Percentiles rank a stretch among this genome's conserved stretches.
Conservation (phyloP, 495 filamentous ascomycete genomes). For the Xylaria intraflava region DNA sequence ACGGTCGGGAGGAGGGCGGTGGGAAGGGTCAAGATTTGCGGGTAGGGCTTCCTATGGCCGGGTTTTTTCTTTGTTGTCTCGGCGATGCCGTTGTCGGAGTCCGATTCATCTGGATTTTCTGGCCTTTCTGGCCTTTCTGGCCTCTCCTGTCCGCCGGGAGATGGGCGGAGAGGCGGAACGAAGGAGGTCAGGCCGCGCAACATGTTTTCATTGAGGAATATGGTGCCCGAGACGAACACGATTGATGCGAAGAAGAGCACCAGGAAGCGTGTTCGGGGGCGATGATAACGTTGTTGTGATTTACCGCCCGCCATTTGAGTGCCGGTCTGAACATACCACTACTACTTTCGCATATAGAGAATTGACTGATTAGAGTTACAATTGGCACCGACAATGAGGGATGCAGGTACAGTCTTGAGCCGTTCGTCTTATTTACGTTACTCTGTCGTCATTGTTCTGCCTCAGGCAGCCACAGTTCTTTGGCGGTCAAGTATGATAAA, state of each 20-base stretch:
- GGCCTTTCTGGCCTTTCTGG: neutral
- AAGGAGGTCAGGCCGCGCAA: neutral
- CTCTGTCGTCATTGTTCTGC: too few relatives aligned
- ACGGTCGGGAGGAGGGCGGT: conserved; percentile 30
- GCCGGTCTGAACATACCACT: too few relatives aligned
- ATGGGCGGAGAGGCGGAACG: neutral
- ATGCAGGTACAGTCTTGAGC: too few relatives aligned
- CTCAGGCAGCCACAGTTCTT: too few relatives aligned
- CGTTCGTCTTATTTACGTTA: too few relatives aligned
- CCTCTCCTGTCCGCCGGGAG: too few relatives aligned
- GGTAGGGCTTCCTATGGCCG: conserved; percentile 3
- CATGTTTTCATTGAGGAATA: conserved; percentile 10
- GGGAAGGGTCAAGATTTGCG: conserved; percentile 28
- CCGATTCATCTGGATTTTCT: neutral
- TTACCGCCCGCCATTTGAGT: neutral
- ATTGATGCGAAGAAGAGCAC: conserved; percentile 4
- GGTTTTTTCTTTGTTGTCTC: neutral
- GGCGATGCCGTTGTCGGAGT: neutral
- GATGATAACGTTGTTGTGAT: neutral
- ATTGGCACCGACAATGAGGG: too few relatives aligned
- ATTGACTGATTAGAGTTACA: too few relatives aligned
- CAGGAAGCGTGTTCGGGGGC: neutral
- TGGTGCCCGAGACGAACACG: conserved; percentile 9
- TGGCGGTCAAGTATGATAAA: too few relatives aligned
- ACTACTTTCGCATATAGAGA: too few relatives aligned